A percentile compares a stretch with the other conserved stretches of the same genome.
Evolutionary conservation across 129 eudicot genomes (phyloP).

Genomic region (Chrysanthemum seticuspe): DNA sequence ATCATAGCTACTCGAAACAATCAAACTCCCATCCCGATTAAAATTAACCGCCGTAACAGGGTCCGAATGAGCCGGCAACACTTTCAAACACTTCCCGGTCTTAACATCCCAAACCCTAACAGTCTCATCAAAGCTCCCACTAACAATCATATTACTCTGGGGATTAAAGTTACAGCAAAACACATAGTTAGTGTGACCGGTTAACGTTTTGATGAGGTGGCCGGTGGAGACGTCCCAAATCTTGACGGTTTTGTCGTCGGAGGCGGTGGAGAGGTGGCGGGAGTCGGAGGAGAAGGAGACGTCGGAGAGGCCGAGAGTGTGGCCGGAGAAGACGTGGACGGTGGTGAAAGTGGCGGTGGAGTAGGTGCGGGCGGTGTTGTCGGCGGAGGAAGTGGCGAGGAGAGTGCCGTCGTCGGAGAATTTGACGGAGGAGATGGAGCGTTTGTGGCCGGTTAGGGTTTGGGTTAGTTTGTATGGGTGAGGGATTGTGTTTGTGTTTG

Average conservation of each 20-base stretch:
- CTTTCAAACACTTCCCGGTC: conserved; percentile 82
- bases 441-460: conserved; percentile 80
- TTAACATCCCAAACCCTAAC: conserved; percentile 95
- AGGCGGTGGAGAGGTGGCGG: conserved; percentile 82
- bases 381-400: conserved; percentile 91
- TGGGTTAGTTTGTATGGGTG: conserved; percentile 73
- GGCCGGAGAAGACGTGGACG: conserved; percentile 62
- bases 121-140: conserved; percentile 94
- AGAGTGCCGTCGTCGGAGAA: conserved; percentile 88
- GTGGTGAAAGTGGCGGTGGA: conserved; percentile 44
- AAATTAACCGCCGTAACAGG: conserved; percentile 86
- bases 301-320: conserved; percentile 84
- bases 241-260: conserved; percentile 88
- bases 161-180: conserved; percentile 77
- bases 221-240: conserved; percentile 75
- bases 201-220: conserved; percentile 57
- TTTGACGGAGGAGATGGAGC: conserved; percentile 78
- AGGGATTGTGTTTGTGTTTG: conserved; percentile 30
- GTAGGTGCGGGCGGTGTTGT: conserved; percentile 66
- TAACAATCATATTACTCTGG: conserved; percentile 73
- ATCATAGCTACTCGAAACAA: conserved; percentile 88
- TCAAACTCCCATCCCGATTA: conserved; percentile 68
- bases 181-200: conserved; percentile 83
- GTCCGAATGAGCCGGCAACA: conserved; percentile 96
- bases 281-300: conserved; percentile 85